A percentile compares a stretch with the other conserved stretches of the same genome.
phyloP scores from a whole-genome alignment of 176 grass and related monocot genomes.

The Oryza punctata region DNA sequence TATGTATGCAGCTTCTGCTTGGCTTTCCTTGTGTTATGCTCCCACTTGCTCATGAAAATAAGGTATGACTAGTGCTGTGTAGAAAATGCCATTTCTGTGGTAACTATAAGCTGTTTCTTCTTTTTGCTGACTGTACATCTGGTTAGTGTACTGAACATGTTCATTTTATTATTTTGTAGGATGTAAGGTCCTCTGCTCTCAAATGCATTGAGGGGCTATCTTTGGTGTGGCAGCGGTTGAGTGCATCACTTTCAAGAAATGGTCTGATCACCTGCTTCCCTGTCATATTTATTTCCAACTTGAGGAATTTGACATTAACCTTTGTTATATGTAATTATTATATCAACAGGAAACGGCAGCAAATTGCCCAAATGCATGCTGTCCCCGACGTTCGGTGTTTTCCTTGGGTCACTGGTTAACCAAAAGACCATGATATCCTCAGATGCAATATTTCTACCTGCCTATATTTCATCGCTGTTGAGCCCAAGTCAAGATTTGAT shows the following conservation, averaged over 20 bases:
- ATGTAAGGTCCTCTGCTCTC: slow-evolving; percentile 68
- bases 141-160: slow-evolving; percentile 13
- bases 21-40: slow-evolving; percentile 76
- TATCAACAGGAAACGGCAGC: slow-evolving; percentile 61
- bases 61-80: slow-evolving; percentile 44
- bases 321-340: slow-evolving; percentile 33
- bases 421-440: slow-evolving; percentile 86
- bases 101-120: slow-evolving; percentile 17
- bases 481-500: slow-evolving; percentile 56
- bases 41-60: slow-evolving; percentile 77
- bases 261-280: slow-evolving; percentile 44
- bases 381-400: slow-evolving; percentile 63
- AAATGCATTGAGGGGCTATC: slow-evolving; percentile 72
- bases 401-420: slow-evolving; percentile 68
- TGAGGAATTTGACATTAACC: slow-evolving; percentile 1
- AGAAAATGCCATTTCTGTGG: neutral
- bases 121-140: neutral
- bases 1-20: slow-evolving; percentile 62
- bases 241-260: slow-evolving; percentile 61
- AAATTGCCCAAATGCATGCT: slow-evolving; percentile 58
- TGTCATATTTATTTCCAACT: slow-evolving; percentile 31
- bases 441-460: slow-evolving; percentile 67
- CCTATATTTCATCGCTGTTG: slow-evolving; percentile 80
- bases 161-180: slow-evolving; percentile 52
- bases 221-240: slow-evolving; percentile 63